Percentiles rank a stretch among this genome's conserved stretches.
phyloP scores from a whole-genome alignment of 805 yeast species.

The Maudiozyma turicensis region DNA sequence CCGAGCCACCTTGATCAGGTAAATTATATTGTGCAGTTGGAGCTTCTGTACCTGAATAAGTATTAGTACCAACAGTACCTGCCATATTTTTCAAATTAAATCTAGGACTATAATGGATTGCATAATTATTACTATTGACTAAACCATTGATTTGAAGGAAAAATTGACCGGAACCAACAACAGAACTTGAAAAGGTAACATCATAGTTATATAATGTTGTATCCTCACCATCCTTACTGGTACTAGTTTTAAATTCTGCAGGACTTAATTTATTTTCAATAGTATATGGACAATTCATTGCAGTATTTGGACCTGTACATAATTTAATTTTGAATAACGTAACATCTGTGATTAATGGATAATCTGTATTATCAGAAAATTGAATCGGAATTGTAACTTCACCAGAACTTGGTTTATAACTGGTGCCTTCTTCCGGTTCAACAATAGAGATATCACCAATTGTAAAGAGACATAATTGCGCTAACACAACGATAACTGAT shows the following conservation, averaged over 20 bases:
- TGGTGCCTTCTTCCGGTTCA: slow-evolving; percentile 15
- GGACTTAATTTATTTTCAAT: slow-evolving; percentile 26
- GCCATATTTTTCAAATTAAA: slow-evolving; percentile 62
- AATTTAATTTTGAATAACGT: slow-evolving; percentile 42
- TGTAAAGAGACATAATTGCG: slow-evolving; percentile 3
- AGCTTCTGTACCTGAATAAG: slow-evolving; percentile 37
- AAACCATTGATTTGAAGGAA: slow-evolving; percentile 59
- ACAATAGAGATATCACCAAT: slow-evolving; percentile 21
- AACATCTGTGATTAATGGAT: slow-evolving; percentile 39
- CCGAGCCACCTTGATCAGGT: slow-evolving; percentile 29
- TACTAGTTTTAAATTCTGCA: slow-evolving; percentile 15
- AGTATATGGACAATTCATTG: slow-evolving; percentile 34
- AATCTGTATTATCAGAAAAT: slow-evolving; percentile 52
- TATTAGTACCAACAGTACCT: slow-evolving; percentile 43
- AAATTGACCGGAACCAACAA: slow-evolving; percentile 57
- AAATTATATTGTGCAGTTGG: slow-evolving; percentile 34
- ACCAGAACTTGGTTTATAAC: slow-evolving; percentile 21
- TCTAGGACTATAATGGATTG: slow-evolving; percentile 60
- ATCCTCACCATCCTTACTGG: slow-evolving; percentile 10
- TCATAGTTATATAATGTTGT: slow-evolving; percentile 26
- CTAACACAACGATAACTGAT: background rate
- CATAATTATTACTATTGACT: slow-evolving; percentile 30
- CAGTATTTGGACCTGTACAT: slow-evolving; percentile 56
- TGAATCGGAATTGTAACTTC: slow-evolving; percentile 22
- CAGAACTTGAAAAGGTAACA: slow-evolving; percentile 34